These are phyloP conservation scores for Phytopythium mirpurense DNA, from an alignment of 352 stramenopile genomes.

Conservation along the genomic window DNA sequence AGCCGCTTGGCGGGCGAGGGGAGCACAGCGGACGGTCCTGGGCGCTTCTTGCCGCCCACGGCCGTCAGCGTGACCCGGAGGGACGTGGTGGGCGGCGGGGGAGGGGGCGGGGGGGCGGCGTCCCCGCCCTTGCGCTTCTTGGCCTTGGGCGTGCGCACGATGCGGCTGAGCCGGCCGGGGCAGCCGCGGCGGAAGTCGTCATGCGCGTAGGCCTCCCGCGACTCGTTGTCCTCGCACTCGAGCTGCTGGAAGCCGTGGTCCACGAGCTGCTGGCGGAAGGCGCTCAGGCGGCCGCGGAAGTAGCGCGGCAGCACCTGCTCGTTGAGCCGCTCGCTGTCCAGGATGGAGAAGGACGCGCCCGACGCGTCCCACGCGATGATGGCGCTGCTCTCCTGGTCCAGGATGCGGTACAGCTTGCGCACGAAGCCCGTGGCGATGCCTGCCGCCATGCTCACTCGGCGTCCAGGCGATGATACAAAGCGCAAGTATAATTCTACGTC, in stretches of 20 bases:
- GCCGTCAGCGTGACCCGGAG: conserved; percentile 50
- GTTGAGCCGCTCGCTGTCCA: conserved; percentile 56
- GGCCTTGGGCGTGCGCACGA: conserved; percentile 40
- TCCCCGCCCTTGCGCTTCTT: conserved; percentile 13
- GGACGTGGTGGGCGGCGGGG: conserved; percentile 5
- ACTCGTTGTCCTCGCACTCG: conserved; percentile 55
- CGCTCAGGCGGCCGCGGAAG: conserved; percentile 57
- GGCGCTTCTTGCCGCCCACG: background rate
- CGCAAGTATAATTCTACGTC: too few relatives aligned
- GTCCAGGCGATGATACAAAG: background rate
- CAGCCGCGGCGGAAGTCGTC: conserved; percentile 46
- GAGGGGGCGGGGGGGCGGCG: conserved; percentile 3
- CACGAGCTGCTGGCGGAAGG: conserved; percentile 73
- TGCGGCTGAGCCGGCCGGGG: conserved; percentile 46
- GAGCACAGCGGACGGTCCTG: background rate
- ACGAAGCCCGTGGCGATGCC: conserved; percentile 76
- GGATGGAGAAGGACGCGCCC: conserved; percentile 63
- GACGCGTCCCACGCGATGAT: conserved; percentile 56
- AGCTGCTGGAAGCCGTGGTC: conserved; percentile 66
- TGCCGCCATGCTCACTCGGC: conserved; percentile 16
- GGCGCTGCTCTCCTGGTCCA: conserved; percentile 59
- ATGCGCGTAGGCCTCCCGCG: conserved; percentile 48
- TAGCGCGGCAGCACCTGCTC: conserved; percentile 54
- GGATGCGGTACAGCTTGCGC: conserved; percentile 78
- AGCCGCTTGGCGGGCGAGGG: conserved; percentile 9